Conservation (phyloP, 2,329 filamentous ascomycete genomes). For the Penicillium polonicum region DNA sequence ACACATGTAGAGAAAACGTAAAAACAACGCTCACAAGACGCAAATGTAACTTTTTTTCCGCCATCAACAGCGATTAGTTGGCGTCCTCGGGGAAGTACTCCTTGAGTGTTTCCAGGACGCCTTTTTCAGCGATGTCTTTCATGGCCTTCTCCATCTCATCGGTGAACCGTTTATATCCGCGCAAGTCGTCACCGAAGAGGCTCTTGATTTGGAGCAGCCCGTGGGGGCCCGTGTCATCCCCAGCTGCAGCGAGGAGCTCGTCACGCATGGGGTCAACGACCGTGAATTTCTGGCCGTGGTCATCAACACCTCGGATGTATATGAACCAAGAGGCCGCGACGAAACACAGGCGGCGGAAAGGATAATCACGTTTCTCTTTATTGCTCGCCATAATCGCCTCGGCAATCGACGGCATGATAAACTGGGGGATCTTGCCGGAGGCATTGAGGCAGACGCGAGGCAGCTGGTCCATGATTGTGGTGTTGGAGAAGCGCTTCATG, state of each 20-base stretch:
- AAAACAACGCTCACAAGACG: slow-evolving; percentile 22
- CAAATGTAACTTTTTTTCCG: slow-evolving; percentile 12
- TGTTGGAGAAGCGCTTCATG: slow-evolving; percentile 57
- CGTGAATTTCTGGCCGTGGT: slow-evolving; percentile 43
- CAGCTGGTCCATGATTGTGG: slow-evolving; percentile 57
- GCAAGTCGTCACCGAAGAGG: slow-evolving; percentile 55
- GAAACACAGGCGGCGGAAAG: slow-evolving; percentile 50
- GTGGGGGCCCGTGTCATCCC: slow-evolving; percentile 44
- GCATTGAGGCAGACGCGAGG: slow-evolving; percentile 53
- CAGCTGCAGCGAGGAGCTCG: slow-evolving; percentile 49
- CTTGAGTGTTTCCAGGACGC: slow-evolving; percentile 49
- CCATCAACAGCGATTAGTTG: slow-evolving; percentile 25
- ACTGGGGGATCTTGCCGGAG: slow-evolving; percentile 55
- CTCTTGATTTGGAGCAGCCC: slow-evolving; percentile 48
- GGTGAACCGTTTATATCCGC: slow-evolving; percentile 50
- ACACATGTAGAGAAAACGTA: slow-evolving; percentile 13
- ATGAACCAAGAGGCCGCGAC: slow-evolving; percentile 53
- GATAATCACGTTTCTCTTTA: background rate
- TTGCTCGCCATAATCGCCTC: slow-evolving; percentile 35
- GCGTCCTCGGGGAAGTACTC: slow-evolving; percentile 46
- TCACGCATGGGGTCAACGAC: slow-evolving; percentile 53
- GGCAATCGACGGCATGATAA: slow-evolving; percentile 42
- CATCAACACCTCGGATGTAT: slow-evolving; percentile 53
- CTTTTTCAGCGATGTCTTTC: slow-evolving; percentile 49
- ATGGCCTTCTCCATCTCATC: slow-evolving; percentile 50